A percentile compares a stretch with the other conserved stretches of the same genome.
Evolutionary conservation across 805 yeast genomes (phyloP).

Genomic region (Yarrowia sp.): DNA sequence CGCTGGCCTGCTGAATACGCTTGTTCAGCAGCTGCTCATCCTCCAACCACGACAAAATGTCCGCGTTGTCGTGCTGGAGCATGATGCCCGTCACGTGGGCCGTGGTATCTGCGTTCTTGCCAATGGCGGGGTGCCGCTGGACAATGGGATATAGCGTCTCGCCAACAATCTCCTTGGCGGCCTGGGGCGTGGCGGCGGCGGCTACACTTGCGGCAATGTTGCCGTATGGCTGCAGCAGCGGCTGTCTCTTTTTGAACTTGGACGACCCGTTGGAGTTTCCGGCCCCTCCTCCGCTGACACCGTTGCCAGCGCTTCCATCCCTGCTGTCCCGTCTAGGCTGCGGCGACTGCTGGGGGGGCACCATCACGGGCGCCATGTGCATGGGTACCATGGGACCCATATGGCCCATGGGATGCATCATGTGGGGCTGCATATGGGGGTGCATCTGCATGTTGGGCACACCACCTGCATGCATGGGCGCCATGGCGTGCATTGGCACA

Average conservation of each 20-base stretch:
- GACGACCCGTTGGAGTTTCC: not conserved
- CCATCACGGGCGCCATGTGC: not conserved
- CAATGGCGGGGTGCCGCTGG: conserved; percentile 70
- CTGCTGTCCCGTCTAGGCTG: not conserved
- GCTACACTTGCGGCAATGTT: conserved; percentile 51
- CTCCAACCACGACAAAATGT: conserved; percentile 77
- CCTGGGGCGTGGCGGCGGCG: conserved; percentile 45
- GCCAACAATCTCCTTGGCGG: conserved; percentile 52
- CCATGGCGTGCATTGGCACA: not conserved
- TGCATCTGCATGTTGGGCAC: not conserved
- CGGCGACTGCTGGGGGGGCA: too few relatives aligned
- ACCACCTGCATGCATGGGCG: not conserved
- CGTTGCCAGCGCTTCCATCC: not conserved
- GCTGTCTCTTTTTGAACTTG: conserved; percentile 27
- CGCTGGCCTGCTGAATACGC: conserved; percentile 84
- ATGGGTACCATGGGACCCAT: not conserved
- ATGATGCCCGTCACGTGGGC: conserved; percentile 95
- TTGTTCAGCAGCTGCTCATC: conserved; percentile 78
- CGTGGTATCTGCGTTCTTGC: conserved; percentile 76
- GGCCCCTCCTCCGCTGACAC: not conserved
- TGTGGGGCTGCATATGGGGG: not conserved
- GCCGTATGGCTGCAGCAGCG: conserved; percentile 29
- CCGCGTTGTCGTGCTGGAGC: conserved; percentile 82
- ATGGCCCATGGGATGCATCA: not conserved
- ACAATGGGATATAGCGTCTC: conserved; percentile 89